Percentiles rank a stretch among this genome's conserved stretches.
Conservation (phyloP, 2,329 filamentous ascomycete species). For the Phyllosticta ampelicida region DNA sequence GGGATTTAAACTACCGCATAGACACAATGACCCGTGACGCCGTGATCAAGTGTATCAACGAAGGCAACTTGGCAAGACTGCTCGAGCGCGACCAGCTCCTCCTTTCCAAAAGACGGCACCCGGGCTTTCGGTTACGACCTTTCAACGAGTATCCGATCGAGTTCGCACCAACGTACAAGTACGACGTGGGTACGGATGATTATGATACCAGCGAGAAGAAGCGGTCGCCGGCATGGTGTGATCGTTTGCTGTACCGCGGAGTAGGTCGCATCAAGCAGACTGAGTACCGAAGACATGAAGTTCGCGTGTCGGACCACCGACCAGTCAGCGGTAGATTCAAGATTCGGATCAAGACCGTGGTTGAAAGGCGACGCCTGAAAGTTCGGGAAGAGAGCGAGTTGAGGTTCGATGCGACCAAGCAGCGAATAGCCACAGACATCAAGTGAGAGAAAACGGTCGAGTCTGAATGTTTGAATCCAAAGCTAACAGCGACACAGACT, state of each 20-base stretch:
- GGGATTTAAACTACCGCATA: slow-evolving; percentile 96
- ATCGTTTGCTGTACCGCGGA: slow-evolving; percentile 79
- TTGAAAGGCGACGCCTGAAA: slow-evolving; percentile 51
- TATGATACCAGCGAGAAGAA: slow-evolving; percentile 96
- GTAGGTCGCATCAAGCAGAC: slow-evolving; percentile 73
- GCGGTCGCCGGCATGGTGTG: slow-evolving; percentile 90
- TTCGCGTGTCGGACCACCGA: slow-evolving; percentile 82
- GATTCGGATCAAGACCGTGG: slow-evolving; percentile 74
- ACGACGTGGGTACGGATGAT: slow-evolving; percentile 86
- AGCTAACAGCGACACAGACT: slow-evolving; percentile 35
- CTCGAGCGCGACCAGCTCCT: slow-evolving; percentile 90
- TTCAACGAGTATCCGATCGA: slow-evolving; percentile 87
- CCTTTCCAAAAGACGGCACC: slow-evolving; percentile 78
- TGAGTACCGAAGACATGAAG: slow-evolving; percentile 81
- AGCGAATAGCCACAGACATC: slow-evolving; percentile 56
- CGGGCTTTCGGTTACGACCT: slow-evolving; percentile 74
- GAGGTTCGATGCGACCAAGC: slow-evolving; percentile 62
- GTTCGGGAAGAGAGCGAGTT: slow-evolving; percentile 65
- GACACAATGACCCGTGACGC: slow-evolving; percentile 93
- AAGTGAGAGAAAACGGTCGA: slow-evolving; percentile 50
- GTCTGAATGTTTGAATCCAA: background rate
- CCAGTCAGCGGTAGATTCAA: slow-evolving; percentile 81
- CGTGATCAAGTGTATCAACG: slow-evolving; percentile 73
- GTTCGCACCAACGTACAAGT: slow-evolving; percentile 96
- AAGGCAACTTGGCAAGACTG: slow-evolving; percentile 71